phyloP scores from a whole-genome alignment of 2,329 filamentous ascomycete species.

The Xylaria sp. region DNA sequence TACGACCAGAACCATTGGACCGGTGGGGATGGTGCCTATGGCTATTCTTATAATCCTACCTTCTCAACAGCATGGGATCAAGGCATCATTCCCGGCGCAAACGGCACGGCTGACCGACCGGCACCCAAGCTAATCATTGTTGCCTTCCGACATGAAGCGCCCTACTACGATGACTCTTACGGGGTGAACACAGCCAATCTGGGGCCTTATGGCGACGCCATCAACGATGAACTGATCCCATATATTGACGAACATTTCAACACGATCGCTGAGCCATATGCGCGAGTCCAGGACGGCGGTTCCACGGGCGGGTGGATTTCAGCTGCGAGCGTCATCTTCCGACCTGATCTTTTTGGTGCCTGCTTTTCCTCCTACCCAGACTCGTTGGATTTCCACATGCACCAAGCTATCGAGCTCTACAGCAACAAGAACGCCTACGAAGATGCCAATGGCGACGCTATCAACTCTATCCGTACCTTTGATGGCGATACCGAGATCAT shows the following conservation, averaged over 20 bases:
- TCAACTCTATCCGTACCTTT: slow-evolving; percentile 29
- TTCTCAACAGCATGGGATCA: slow-evolving; percentile 30
- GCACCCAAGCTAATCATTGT: slow-evolving; percentile 33
- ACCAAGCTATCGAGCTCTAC: slow-evolving; percentile 33
- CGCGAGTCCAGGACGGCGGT: slow-evolving; percentile 33
- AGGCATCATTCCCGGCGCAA: slow-evolving; percentile 25
- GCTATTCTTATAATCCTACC: slow-evolving; percentile 14
- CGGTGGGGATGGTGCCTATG: slow-evolving; percentile 21
- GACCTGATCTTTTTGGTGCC: slow-evolving; percentile 34
- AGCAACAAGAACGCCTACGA: slow-evolving; percentile 32
- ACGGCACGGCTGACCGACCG: slow-evolving; percentile 17
- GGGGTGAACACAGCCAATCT: slow-evolving; percentile 34
- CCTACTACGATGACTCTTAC: slow-evolving; percentile 35
- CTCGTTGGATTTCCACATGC: slow-evolving; percentile 30
- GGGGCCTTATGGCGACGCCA: slow-evolving; percentile 33
- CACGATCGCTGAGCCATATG: slow-evolving; percentile 31
- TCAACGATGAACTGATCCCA: slow-evolving; percentile 35
- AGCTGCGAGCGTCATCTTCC: slow-evolving; percentile 29
- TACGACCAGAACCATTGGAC: slow-evolving; percentile 34
- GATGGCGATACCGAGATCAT: slow-evolving; percentile 13
- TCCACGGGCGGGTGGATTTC: slow-evolving; percentile 35
- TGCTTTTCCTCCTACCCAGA: slow-evolving; percentile 36
- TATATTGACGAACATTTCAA: slow-evolving; percentile 31
- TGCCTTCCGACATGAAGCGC: slow-evolving; percentile 32
- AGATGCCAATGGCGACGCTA: slow-evolving; percentile 14